phyloP scores from a whole-genome alignment of 352 stramenopile genomes.

The Globisporangium orthogonon region DNA sequence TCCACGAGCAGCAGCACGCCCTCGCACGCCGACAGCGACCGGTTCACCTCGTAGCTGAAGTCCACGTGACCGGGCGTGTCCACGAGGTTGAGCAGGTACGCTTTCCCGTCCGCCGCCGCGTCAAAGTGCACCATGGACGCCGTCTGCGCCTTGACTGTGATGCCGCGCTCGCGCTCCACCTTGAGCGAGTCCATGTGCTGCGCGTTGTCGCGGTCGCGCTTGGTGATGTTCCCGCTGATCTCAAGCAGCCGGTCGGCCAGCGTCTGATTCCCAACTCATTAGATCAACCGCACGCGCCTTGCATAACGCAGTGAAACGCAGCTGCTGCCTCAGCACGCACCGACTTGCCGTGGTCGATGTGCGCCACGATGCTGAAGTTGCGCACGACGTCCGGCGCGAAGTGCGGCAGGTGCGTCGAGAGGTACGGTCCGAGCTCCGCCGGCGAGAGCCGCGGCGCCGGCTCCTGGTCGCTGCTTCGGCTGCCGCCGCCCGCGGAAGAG shows the following conservation, averaged over 20 bases:
- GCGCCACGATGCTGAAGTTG: constrained; percentile 90
- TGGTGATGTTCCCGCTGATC: constrained; percentile 85
- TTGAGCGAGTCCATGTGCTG: constrained; percentile 92
- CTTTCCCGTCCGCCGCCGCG: constrained; percentile 27
- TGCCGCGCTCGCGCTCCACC: constrained; percentile 96
- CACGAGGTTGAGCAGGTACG: constrained; percentile 96
- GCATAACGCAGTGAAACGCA: not conserved
- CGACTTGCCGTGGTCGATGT: constrained; percentile 91
- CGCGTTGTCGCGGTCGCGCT: constrained; percentile 73
- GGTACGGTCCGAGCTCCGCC: constrained; percentile 46
- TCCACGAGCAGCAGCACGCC: constrained; percentile 98
- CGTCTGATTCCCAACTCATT: constrained; percentile 27
- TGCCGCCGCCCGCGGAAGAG: not conserved
- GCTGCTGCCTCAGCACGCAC: constrained; percentile 22
- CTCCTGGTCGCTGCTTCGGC: not conserved
- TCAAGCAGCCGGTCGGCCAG: constrained; percentile 90
- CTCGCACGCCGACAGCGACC: constrained; percentile 94
- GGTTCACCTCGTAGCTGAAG: constrained; percentile 97
- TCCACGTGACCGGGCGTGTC: constrained; percentile 97
- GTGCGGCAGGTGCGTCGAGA: constrained; percentile 47
- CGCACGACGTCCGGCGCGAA: constrained; percentile 75
- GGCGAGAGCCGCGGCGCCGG: constrained; percentile 25
- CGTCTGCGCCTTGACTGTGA: constrained; percentile 98
- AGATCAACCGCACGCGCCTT: no score
- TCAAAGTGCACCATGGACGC: constrained; percentile 94